Conservation (phyloP, 108 stramenopile species). For the Schizochytrium sp. region DNA sequence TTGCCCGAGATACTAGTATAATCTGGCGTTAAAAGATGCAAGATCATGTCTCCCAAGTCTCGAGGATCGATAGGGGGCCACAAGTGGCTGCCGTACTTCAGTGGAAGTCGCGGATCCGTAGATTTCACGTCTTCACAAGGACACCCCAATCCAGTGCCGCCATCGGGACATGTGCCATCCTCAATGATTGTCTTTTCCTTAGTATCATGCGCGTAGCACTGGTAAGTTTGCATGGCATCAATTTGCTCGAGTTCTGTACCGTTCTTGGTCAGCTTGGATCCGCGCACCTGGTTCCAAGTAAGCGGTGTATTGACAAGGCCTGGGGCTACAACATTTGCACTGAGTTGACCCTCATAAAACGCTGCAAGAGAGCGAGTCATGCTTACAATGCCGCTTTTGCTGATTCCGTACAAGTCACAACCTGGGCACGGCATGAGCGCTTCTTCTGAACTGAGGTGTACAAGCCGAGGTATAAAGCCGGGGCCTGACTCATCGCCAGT, state of each 20-base stretch:
- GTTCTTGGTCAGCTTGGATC: constrained; percentile 11
- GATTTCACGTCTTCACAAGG: constrained; percentile 1
- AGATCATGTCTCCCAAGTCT: neutral
- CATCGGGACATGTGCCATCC: constrained; percentile 23
- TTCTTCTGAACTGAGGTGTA: constrained; percentile 42
- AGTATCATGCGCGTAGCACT: constrained; percentile 25
- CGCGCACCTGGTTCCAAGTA: constrained; percentile 59
- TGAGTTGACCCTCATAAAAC: constrained; percentile 28
- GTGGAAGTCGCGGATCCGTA: neutral
- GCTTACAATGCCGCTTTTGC: constrained; percentile 47
- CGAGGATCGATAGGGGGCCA: constrained; percentile 55
- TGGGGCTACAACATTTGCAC: constrained; percentile 10
- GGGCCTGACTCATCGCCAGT: neutral
- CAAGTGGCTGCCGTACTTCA: constrained; percentile 42
- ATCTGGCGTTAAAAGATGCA: neutral
- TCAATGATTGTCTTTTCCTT: neutral
- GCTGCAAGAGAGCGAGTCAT: constrained; percentile 38
- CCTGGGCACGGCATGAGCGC: constrained; percentile 57
- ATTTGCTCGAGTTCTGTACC: constrained; percentile 8
- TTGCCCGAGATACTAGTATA: neutral
- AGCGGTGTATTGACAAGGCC: constrained; percentile 46
- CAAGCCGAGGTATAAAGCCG: neutral
- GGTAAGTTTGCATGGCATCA: constrained; percentile 47
- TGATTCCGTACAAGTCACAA: constrained; percentile 55
- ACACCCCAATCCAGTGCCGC: constrained; percentile 52